A percentile compares a stretch with the other conserved stretches of the same genome.
phyloP scores from a whole-genome alignment of 768 basidiomycete genomes.

The Mycena amicta region DNA sequence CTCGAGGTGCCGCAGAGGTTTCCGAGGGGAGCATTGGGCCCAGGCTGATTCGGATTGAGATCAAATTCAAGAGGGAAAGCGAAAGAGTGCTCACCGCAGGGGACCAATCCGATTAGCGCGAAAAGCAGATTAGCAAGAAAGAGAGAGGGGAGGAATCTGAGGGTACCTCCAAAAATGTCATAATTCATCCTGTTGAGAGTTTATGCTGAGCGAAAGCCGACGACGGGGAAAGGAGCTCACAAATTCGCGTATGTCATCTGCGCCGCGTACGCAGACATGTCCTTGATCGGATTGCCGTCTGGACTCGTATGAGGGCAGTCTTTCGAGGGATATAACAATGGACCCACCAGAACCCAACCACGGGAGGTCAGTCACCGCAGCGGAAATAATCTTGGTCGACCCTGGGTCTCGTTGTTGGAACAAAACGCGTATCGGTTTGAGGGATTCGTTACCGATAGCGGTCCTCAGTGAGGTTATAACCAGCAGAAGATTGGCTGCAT shows the following conservation, averaged over 20 bases:
- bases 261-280: conserved; percentile 66
- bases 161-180: conserved; percentile 63
- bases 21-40: conserved; percentile 74
- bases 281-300: conserved; percentile 18
- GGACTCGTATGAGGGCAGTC: conserved; percentile 32
- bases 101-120: conserved; percentile 8
- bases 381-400: conserved; percentile 61
- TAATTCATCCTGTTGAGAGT: too few relatives aligned
- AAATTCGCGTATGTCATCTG: conserved; percentile 70
- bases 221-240: too few relatives aligned
- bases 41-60: conserved; percentile 39
- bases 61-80: not conserved
- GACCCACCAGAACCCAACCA: conserved; percentile 65
- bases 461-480: conserved; percentile 60
- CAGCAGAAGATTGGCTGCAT: conserved; percentile 65
- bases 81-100: conserved; percentile 7
- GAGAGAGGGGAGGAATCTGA: not conserved
- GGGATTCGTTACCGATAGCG: conserved; percentile 44
- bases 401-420: not conserved
- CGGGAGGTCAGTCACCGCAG: conserved; percentile 69
- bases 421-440: not conserved
- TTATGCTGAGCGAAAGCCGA: too few relatives aligned
- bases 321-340: not conserved
- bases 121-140: not conserved
- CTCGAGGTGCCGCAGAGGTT: conserved; percentile 64